A percentile compares a stretch with the other conserved stretches of the same genome.
Conservation (phyloP, 2,329 filamentous ascomycete species). For the Phoma sp. region DNA sequence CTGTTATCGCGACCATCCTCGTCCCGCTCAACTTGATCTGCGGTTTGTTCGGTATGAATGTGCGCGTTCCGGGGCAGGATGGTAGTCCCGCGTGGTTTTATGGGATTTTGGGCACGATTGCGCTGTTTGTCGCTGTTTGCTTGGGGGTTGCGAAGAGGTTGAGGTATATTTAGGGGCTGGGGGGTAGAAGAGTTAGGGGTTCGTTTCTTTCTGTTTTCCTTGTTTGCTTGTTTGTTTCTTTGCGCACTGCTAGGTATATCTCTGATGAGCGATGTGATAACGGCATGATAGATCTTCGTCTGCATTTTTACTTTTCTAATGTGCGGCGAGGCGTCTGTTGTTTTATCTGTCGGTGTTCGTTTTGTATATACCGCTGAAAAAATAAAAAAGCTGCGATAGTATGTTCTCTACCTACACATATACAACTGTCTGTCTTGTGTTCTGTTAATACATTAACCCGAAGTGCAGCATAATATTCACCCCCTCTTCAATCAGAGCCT, state of each 20-base stretch:
- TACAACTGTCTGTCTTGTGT: too few species aligned
- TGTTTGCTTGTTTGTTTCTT: too few species aligned
- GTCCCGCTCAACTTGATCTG: conserved; percentile 94
- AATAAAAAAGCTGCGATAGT: too few species aligned
- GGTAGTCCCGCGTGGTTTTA: conserved; percentile 65
- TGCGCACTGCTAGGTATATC: too few species aligned
- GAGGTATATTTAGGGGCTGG: conserved; percentile 49
- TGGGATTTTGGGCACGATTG: conserved; percentile 65
- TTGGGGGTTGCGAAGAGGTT: conserved; percentile 53
- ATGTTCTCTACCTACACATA: too few species aligned
- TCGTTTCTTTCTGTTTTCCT: conserved; percentile 1
- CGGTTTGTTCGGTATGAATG: conserved; percentile 88
- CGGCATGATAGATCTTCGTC: conserved; percentile 1
- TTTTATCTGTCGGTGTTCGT: neutral
- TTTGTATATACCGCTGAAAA: too few species aligned
- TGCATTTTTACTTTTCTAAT: too few species aligned
- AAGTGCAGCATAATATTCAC: too few species aligned
- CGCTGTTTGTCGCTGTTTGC: conserved; percentile 51
- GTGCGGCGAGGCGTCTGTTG: conserved; percentile 14
- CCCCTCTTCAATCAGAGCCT: too few species aligned
- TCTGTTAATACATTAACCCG: too few species aligned
- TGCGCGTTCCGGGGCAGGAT: conserved; percentile 70
- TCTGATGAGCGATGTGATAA: too few species aligned
- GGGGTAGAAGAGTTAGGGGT: too few species aligned
- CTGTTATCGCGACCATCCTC: conserved; percentile 90